Conservation (phyloP, 257 asterid genomes). For the Fraxinus americana region DNA sequence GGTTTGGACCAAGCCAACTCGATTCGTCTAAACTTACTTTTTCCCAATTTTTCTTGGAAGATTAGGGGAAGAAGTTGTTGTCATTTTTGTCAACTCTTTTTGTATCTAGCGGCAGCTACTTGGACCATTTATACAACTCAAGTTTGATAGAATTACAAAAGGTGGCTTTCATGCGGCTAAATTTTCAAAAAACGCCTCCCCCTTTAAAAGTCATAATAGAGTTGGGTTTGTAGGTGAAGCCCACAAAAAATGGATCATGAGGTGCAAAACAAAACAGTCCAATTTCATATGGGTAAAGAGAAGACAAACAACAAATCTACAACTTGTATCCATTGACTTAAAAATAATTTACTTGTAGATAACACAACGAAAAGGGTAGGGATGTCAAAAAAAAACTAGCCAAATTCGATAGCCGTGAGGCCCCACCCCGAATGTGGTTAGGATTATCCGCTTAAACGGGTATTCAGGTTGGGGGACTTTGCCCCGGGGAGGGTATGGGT, state of each 20-base stretch:
- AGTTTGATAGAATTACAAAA: background rate
- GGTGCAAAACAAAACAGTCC: background rate
- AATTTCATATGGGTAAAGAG: background rate
- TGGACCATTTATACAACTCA: background rate
- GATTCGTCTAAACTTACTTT: background rate
- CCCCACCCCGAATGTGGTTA: too few relatives aligned
- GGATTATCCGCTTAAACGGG: too few relatives aligned
- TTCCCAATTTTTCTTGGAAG: background rate
- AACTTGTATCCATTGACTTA: background rate
- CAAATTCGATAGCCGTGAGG: too few relatives aligned
- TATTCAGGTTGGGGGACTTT: too few relatives aligned
- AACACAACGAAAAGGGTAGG: too few relatives aligned
- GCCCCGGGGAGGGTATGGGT: too few relatives aligned
- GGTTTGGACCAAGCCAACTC: background rate
- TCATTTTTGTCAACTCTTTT: background rate
- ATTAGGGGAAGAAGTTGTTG: background rate
- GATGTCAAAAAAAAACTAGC: too few relatives aligned
- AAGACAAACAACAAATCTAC: background rate
- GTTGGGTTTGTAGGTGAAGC: background rate
- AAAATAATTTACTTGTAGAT: background rate
- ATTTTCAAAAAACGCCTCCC: background rate
- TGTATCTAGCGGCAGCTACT: background rate
- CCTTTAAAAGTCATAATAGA: background rate
- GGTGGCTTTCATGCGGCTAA: background rate
- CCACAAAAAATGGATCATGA: conserved; percentile 2